A percentile compares a stretch with the other conserved stretches of the same genome.
These are phyloP conservation scores for Colletotrichum tanaceti DNA, from an alignment of 2,329 filamentous ascomycete species.

Conservation along the genomic window DNA sequence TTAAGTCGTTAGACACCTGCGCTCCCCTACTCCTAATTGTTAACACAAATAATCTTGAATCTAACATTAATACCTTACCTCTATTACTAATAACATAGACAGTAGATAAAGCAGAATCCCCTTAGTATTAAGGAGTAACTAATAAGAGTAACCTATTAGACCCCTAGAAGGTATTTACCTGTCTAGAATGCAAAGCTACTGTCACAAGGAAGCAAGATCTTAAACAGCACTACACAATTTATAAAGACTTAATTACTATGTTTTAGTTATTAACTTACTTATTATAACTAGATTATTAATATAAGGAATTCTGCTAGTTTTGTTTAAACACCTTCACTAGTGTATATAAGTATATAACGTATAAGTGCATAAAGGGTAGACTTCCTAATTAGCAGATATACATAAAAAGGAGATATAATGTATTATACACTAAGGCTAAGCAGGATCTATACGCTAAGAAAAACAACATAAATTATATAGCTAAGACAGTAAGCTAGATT, in stretches of 20 bases:
- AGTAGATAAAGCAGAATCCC: background rate
- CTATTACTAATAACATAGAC: too few relatives aligned
- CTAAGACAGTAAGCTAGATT: background rate
- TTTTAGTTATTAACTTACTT: background rate
- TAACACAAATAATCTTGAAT: background rate
- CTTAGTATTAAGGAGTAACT: background rate
- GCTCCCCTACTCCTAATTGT: background rate
- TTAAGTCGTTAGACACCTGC: background rate
- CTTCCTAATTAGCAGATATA: background rate
- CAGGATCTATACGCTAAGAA: background rate
- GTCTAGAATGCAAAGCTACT: background rate
- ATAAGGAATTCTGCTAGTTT: background rate
- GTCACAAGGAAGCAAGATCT: background rate
- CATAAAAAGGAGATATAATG: background rate
- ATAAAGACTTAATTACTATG: background rate
- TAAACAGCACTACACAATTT: background rate
- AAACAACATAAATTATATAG: background rate
- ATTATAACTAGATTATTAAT: background rate
- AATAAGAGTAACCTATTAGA: background rate
- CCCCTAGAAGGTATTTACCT: background rate
- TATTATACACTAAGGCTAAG: background rate
- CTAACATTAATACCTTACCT: background rate
- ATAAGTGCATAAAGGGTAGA: background rate
- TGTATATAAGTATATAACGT: background rate
- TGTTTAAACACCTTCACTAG: background rate